Base-by-base conservation (phyloP, 441 rosid genomes). In the Dalechampia spathulata region DNA sequence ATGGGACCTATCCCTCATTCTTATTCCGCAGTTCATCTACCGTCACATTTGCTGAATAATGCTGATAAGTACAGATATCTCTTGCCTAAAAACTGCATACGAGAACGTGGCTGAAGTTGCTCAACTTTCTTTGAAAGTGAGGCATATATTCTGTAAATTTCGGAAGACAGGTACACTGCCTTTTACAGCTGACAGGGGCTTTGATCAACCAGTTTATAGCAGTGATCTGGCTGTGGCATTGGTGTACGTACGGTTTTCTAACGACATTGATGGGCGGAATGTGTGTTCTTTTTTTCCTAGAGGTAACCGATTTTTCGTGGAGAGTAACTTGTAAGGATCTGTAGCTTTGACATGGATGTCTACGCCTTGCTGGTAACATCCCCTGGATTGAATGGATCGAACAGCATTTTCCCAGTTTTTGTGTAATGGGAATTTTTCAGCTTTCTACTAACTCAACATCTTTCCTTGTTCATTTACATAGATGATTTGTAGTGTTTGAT, bases 1-100 rank as follows among this genome's bases (percentile, higher is more conserved):
- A 68, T 86, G 85, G 97, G 97, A 50, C 82, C 84, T 30, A 73
- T 90, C 20, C 97, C 93, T 23, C 87, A 37, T 28, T 78, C 87
- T 21, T 81, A 69, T 65, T 86, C 97, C 34, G 97, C 85, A 0
- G 94, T 86, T 57, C 80, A 90, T 69, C 89, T 90, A 26, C 93
- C 95, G 30, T 69, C 80, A 3, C 75, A 66, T 70, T 63, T 90
- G 65, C 69, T 90, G 70, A 74, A 77, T 49, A 81, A 85, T 23
- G 82, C 91, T 0, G 83, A 83, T 53, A 53, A 77, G 50, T 86
- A 81, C 66, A 85, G 67, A 46, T 90, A 72, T 68, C 80, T 90
- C 36, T 78, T 90, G 75, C 97, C 97, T 0, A 93, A 95, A 26
- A 78, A 85, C 62, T 90, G 97, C 78, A 37, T 21, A 48, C 69